Percentiles rank a stretch among this genome's conserved stretches.
These are phyloP conservation scores for Penicillium sp. DNA, from an alignment of 2,329 filamentous ascomycete species.

Conservation along the genomic window DNA sequence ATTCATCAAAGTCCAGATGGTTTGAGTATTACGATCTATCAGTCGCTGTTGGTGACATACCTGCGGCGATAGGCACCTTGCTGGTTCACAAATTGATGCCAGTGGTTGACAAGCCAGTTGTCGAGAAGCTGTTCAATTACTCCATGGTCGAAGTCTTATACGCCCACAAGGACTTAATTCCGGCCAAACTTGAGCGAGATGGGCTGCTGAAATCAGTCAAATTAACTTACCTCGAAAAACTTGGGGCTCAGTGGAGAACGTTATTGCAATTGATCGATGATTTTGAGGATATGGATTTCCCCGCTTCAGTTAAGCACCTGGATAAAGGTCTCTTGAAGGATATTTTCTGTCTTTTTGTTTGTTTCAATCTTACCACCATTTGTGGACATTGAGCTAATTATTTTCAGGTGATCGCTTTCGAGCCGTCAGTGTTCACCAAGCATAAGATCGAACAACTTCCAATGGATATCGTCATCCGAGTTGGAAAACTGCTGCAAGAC, in stretches of 20 bases:
- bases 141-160: slow-evolving; percentile 1
- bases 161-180: background rate
- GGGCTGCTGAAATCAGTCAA: background rate
- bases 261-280: background rate
- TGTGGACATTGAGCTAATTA: background rate
- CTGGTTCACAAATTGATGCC: slow-evolving; percentile 2
- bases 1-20: slow-evolving; percentile 7
- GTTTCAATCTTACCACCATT: background rate
- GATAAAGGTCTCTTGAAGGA: background rate
- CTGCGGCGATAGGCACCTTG: slow-evolving; percentile 7
- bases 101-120: background rate
- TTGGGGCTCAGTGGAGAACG: slow-evolving; percentile 1
- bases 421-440: background rate
- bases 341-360: slow-evolving; percentile 7
- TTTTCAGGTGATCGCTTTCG: slow-evolving; percentile 4
- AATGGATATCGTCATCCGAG: slow-evolving; percentile 2
- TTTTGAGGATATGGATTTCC: background rate
- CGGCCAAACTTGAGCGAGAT: background rate
- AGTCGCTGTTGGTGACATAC: slow-evolving; percentile 6
- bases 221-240: background rate
- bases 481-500: background rate
- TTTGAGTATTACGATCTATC: slow-evolving; percentile 14
- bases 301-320: background rate
- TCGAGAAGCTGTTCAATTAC: slow-evolving; percentile 2
- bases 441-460: background rate